These are phyloP conservation scores for Alternaria longipes DNA, from an alignment of 2,329 filamentous ascomycete genomes.

Conservation along the genomic window DNA sequence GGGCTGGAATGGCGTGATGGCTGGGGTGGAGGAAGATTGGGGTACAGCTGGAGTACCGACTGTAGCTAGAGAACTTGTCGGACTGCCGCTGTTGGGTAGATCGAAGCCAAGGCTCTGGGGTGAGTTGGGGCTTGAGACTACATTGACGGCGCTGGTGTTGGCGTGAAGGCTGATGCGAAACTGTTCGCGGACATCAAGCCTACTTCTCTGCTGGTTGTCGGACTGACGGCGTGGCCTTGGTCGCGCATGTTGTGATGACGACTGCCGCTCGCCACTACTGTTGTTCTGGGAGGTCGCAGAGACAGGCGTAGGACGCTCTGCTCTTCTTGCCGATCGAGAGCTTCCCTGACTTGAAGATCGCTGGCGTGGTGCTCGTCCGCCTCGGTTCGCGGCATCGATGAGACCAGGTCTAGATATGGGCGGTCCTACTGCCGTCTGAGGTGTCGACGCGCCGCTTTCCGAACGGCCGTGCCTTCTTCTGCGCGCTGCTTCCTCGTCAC, in stretches of 20 bases:
- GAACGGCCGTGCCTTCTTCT: constrained; percentile 48
- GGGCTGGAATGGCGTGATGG: constrained; percentile 24
- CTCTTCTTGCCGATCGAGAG: constrained; percentile 48
- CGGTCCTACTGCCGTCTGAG: constrained; percentile 48
- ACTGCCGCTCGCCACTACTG: constrained; percentile 61
- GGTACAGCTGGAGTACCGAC: constrained; percentile 33
- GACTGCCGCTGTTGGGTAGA: constrained; percentile 35
- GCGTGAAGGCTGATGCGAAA: constrained; percentile 41
- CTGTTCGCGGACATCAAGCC: constrained; percentile 50
- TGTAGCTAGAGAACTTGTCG: constrained; percentile 37
- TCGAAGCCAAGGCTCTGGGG: constrained; percentile 42
- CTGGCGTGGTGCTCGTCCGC: constrained; percentile 41
- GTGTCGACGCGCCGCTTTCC: constrained; percentile 47
- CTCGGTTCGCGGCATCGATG: constrained; percentile 53
- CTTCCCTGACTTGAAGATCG: constrained; percentile 61
- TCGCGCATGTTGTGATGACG: constrained; percentile 31
- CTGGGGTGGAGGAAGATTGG: constrained; percentile 27
- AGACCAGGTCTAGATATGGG: constrained; percentile 59
- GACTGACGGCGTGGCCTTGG: constrained; percentile 50
- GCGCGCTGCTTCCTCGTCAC: constrained; percentile 42
- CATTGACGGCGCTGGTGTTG: constrained; percentile 14
- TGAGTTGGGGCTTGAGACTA: constrained; percentile 42
- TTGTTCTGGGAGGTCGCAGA: constrained; percentile 58
- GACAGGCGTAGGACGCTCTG: constrained; percentile 39
- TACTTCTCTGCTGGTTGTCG: constrained; percentile 56